phyloP scores from a whole-genome alignment of 768 basidiomycete genomes.

The Hygrocybe punicea region DNA sequence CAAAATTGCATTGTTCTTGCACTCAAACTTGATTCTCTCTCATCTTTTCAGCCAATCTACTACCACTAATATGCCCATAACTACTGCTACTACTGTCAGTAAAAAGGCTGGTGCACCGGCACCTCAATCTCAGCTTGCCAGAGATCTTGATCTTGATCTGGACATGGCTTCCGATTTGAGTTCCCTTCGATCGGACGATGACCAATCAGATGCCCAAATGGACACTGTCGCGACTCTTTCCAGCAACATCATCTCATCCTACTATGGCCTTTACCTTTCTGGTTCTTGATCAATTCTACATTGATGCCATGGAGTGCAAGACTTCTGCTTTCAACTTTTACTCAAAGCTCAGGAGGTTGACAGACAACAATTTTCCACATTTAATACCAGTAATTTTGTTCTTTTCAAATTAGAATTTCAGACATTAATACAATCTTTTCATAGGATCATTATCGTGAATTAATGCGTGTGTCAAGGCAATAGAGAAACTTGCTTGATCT shows the following conservation, averaged over 20 bases:
- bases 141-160: too few species aligned
- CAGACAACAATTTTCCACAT: slow-evolving; percentile 1
- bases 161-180: too few species aligned
- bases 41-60: too few species aligned
- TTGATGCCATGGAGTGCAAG: slow-evolving; percentile 21
- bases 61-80: too few species aligned
- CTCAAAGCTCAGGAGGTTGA: slow-evolving; percentile 8
- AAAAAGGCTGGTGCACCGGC: too few species aligned
- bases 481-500: slow-evolving; percentile 1
- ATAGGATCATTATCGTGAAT: slow-evolving; percentile 5
- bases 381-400: slow-evolving; percentile 5
- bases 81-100: too few species aligned
- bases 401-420: background rate
- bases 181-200: too few species aligned
- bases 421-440: background rate
- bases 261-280: slow-evolving; percentile 20
- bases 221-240: slow-evolving; percentile 7
- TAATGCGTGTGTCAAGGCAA: slow-evolving; percentile 2
- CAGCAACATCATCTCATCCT: slow-evolving; percentile 12
- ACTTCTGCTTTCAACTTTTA: slow-evolving; percentile 11
- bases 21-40: too few species aligned
- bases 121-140: too few species aligned
- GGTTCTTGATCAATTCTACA: slow-evolving; percentile 19
- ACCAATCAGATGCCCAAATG: too few species aligned
- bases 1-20: too few species aligned